phyloP scores from a whole-genome alignment of 768 basidiomycete genomes.

The Russula virescens region DNA sequence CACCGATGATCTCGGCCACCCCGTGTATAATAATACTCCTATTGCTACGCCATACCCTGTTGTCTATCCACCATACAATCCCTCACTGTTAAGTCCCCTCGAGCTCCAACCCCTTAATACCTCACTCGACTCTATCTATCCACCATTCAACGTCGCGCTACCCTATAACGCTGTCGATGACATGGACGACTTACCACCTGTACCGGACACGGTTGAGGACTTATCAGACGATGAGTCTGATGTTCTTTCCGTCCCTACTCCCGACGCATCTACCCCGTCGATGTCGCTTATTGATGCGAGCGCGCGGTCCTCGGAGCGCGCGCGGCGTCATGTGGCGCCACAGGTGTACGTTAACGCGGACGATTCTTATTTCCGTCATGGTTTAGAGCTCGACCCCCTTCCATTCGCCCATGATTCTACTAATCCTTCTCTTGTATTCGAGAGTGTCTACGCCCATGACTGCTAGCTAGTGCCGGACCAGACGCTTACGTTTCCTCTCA shows the following conservation, averaged over 20 bases:
- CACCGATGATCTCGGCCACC: conserved; percentile 64
- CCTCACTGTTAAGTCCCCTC: conserved; percentile 49
- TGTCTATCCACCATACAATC: conserved; percentile 59
- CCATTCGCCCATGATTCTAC: conserved; percentile 55
- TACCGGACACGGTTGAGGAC: conserved; percentile 81
- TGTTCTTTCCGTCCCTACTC: conserved; percentile 51
- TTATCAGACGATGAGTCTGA: conserved; percentile 84
- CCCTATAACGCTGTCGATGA: conserved; percentile 61
- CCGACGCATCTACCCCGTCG: conserved; percentile 48
- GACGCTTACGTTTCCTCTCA: background rate
- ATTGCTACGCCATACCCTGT: conserved; percentile 52
- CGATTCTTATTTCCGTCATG: conserved; percentile 51
- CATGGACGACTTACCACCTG: conserved; percentile 58
- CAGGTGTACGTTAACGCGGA: conserved; percentile 60
- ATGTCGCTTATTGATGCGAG: conserved; percentile 43
- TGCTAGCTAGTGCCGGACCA: conserved; percentile 41
- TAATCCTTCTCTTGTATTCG: conserved; percentile 34
- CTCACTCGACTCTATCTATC: conserved; percentile 31
- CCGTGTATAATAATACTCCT: conserved; percentile 44
- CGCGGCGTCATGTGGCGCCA: conserved; percentile 37
- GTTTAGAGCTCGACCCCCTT: conserved; percentile 64
- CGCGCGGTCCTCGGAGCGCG: conserved; percentile 30
- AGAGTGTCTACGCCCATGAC: conserved; percentile 46
- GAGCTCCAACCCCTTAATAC: conserved; percentile 41
- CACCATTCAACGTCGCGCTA: conserved; percentile 47